Evolutionary conservation across 2,329 filamentous ascomycete genomes (phyloP), one percentile per base, ranked within the genome.

Genomic region (Periconia digitata): DNA sequence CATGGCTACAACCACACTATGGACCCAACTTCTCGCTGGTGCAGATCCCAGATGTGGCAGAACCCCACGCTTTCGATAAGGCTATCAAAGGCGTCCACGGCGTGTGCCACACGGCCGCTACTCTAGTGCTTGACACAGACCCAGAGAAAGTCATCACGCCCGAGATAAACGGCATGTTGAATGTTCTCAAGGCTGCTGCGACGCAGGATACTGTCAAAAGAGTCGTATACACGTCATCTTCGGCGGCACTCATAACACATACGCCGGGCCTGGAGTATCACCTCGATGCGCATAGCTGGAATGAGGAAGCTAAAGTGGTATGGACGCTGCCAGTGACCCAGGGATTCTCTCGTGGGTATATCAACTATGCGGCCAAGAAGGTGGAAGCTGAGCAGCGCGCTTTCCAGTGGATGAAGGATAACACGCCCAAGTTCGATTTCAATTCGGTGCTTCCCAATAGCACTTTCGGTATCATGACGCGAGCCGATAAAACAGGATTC

Each of bases 341-440:
- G 20, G 50, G 44, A 6, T 56, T 58, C 45, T 39, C 51, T 5
- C 51, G 55, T 21, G 35, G 27, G 23, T 16, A 23, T n/a, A 10
- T 55, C 12, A 69, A 75, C 7, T 78, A 79, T 46, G 56, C 57
- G 4, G 51, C 40, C 18, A 73, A 74, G 3, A 80, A 79, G 51
- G 69, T 62, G 0, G 67, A 75, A 47, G 69, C 60, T 1, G 76
- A 79, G 55, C 65, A 70, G 21, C 66, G 66, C 6, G 53, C 73
- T 1, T 79, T 74, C 73, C 69, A 72, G 35, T 78, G 72, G 51
- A 58, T 75, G 10, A 58, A 72, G 43, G 67, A 75, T 35, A 63
- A 73, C 23, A 70, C 72, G 18, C 72, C 74, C 3, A 44, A 55
- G 1, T 79, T 79, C 53, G 66, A 66, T 6, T 66, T 74, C 37